Evolutionary conservation across 2,329 filamentous ascomycete genomes (phyloP), one percentile per base, ranked within the genome.

Genomic region (Monosporascus cannonballus): DNA sequence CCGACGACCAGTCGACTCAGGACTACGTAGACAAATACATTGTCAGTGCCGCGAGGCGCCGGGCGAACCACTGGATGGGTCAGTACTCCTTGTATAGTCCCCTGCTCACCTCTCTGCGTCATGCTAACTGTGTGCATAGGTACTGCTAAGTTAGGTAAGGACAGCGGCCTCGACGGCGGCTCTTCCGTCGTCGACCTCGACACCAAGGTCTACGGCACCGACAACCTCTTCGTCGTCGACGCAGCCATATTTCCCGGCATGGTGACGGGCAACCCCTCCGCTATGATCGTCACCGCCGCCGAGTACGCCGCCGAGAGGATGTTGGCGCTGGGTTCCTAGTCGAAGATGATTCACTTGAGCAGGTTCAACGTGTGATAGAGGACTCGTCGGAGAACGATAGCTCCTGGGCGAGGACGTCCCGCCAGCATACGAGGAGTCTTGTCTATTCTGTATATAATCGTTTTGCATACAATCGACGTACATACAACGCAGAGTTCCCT

Each of bases 191-290:
- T 87, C 1, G 84, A 87, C 56, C 68, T 75, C 5, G 72, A 87
- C 69, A 79, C 81, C 59, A 83, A 80, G 70, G 82, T 87, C n/a
- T 87, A 82, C 61, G 84, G 84, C 36, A 87, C 80, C 1, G 81
- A 86, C 62, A 87, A 87, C 68, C 73, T 87, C 45, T 86, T 84
- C 62, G 79, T 87, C 17, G 81, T 88, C 3, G 85, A 89, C 60
- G 85, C 79, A 1, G 82, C 80, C 54, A 84, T 89, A 61, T 86
- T 87, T 71, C 85, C 86, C 0, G 85, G 86, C 54, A 80, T 88
- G 64, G 77, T 83, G 1, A 84, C 84, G 0, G 83, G 83, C 27
- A 90, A 90, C 69, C 86, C 86, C 1, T 68, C 70, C 11, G 65
- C 69, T 15, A 72, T 72, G 62, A 73, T 73, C 51, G 68, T 74